Base-by-base conservation (phyloP, 108 stramenopile genomes). In the Mayamaea pseudoterrestris region DNA sequence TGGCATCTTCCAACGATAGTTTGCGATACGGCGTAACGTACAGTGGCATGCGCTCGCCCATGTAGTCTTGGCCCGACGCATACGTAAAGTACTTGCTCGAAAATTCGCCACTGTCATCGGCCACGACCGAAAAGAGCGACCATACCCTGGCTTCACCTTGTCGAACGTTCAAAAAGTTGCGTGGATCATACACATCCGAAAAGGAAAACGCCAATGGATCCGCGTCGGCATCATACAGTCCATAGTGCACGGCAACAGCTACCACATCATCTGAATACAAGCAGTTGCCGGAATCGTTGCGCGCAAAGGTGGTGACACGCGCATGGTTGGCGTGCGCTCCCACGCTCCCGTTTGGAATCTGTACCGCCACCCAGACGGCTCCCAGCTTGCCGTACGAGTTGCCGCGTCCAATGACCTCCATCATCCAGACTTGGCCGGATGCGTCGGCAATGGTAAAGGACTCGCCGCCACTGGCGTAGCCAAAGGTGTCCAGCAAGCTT, bases 241-340 rank as follows among this genome's bases (percentile, higher is more conserved):
- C 83, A 61, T 80, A 63, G 49, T 61, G 54, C 14, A 72, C 42
- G 27, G 79, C 80, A 47, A 80, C 61, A 41, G 58, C 53, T 13
- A 78, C 70, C 21, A 89, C 75, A 65, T 73, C 75, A 20, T 48
- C 30, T 24, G 65, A 36, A 65, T 60, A 68, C 41, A 78, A 8
- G 44, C 55, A 54, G 51, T 65, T 71, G 29, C 66, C 35, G 29
- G 71, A 45, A 59, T 68, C 58, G 45, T 83, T 40, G 17, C 71
- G 37, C 13, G 66, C 59, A 50, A 76, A 75, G 5, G 60, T 74
- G 4, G 47, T 51, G 50, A 79, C 77, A 32, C 83, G 57, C 11
- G 83, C 76, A 57, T 84, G 83, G 52, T 84, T 84, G 43, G 83
- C 77, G 55, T 84, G 83, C 5, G 76, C 77, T 2, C 30, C 26